A percentile compares a stretch with the other conserved stretches of the same genome.
phyloP scores from a whole-genome alignment of 1,284 basidiomycete genomes.

The Trametes polyzona region DNA sequence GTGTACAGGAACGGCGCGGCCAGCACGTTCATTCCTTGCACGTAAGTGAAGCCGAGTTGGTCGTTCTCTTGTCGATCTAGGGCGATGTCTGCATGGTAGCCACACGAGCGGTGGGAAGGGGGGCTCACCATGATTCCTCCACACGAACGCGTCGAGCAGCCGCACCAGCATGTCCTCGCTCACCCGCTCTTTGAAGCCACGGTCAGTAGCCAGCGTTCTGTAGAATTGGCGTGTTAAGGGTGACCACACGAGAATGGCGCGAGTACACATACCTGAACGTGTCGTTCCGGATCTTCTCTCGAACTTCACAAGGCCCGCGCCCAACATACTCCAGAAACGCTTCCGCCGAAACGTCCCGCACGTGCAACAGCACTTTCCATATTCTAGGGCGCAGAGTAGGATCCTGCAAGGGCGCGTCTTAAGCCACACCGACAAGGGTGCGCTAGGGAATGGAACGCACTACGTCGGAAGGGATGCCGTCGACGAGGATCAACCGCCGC shows the following conservation, averaged over 20 bases:
- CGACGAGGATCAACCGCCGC: slow-evolving; percentile 82
- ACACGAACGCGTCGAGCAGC: slow-evolving; percentile 94
- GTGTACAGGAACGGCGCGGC: slow-evolving; percentile 97
- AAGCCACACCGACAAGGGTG: neutral
- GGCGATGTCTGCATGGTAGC: neutral
- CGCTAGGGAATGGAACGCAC: slow-evolving; percentile 40
- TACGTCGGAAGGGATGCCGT: slow-evolving; percentile 78
- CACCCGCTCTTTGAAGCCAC: slow-evolving; percentile 93
- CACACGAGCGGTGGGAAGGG: neutral
- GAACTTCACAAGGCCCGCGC: slow-evolving; percentile 83
- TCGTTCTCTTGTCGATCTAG: slow-evolving; percentile 73
- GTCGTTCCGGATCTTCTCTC: slow-evolving; percentile 87
- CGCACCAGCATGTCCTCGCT: slow-evolving; percentile 97
- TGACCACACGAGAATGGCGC: slow-evolving; percentile 31
- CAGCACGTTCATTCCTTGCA: slow-evolving; percentile 98
- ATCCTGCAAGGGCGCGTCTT: slow-evolving; percentile 51
- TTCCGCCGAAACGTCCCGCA: slow-evolving; percentile 76
- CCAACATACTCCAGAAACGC: slow-evolving; percentile 83
- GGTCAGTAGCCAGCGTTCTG: slow-evolving; percentile 95
- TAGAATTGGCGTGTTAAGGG: neutral
- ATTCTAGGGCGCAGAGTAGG: slow-evolving; percentile 76
- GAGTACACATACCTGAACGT: slow-evolving; percentile 59
- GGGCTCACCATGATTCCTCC: slow-evolving; percentile 81
- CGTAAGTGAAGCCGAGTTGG: slow-evolving; percentile 87
- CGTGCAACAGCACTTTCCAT: slow-evolving; percentile 91